phyloP scores from a whole-genome alignment of 805 yeast genomes.

The Alloascoidea hylecoeti region DNA sequence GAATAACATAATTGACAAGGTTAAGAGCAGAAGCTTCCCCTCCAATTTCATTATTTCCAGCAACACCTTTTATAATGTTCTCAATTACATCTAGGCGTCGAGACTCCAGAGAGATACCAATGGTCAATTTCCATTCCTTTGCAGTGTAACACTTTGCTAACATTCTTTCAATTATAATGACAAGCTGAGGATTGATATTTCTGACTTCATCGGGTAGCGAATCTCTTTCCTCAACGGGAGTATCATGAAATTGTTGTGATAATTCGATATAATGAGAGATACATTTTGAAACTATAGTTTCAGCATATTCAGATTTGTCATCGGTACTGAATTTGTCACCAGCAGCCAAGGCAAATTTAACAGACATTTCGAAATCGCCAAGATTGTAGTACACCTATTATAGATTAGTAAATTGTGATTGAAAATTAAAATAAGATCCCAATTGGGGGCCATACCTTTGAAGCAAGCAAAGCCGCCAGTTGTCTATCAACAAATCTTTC shows the following conservation, averaged over 20 bases:
- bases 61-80: conserved; percentile 29
- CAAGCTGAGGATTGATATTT: conserved; percentile 45
- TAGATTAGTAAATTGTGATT: background rate
- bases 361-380: conserved; percentile 88
- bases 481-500: conserved; percentile 57
- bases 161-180: conserved; percentile 73
- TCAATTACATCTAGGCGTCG: conserved; percentile 73
- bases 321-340: conserved; percentile 65
- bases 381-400: conserved; percentile 52
- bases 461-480: conserved; percentile 83
- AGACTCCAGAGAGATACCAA: conserved; percentile 86
- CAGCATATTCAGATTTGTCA: conserved; percentile 73
- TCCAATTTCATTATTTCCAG: no score
- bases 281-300: conserved; percentile 89
- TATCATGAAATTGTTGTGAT: conserved; percentile 36
- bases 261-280: conserved; percentile 65
- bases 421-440: conserved; percentile 1
- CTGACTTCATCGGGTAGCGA: conserved; percentile 7
- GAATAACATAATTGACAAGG: conserved; percentile 61
- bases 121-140: conserved; percentile 65
- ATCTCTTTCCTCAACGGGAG: conserved; percentile 15
- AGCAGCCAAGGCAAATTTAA: conserved; percentile 76
- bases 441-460: conserved; percentile 66
- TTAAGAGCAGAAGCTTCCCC: conserved; percentile 36
- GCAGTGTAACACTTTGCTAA: conserved; percentile 59